These are phyloP conservation scores for Ajuga chamaepitys DNA, from an alignment of 257 asterid genomes.

Conservation along the genomic window DNA sequence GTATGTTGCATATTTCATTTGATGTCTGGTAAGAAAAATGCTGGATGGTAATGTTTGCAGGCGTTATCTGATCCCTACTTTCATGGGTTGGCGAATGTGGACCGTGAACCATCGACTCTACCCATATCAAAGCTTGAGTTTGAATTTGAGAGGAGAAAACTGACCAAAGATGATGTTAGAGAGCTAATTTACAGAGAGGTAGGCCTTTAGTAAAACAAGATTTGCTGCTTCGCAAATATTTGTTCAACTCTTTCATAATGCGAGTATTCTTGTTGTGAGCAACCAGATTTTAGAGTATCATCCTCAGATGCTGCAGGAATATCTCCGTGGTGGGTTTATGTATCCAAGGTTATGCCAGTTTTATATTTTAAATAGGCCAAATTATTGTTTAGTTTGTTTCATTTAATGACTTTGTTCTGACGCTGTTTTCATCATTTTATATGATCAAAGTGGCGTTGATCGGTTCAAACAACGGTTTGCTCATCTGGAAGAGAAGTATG, in stretches of 20 bases:
- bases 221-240: conserved; percentile 14
- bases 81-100: conserved; percentile 62
- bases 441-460: conserved; percentile 74
- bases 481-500: conserved; percentile 81
- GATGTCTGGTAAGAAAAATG: not conserved
- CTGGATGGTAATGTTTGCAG: conserved; percentile 36
- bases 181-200: conserved; percentile 82
- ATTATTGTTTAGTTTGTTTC: not conserved
- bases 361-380: not conserved
- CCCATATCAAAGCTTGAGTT: conserved; percentile 94
- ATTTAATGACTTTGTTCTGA: conserved; percentile 8
- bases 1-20: not conserved
- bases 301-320: conserved; percentile 95
- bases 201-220: too few species aligned
- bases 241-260: conserved; percentile 3
- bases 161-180: conserved; percentile 87
- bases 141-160: conserved; percentile 87
- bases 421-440: not conserved
- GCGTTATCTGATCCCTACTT: conserved; percentile 82
- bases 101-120: conserved; percentile 76
- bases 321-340: conserved; percentile 90
- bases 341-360: conserved; percentile 94
- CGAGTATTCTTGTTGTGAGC: conserved; percentile 14
- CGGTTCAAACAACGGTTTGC: conserved; percentile 96
- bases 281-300: conserved; percentile 92